Conservation (phyloP, 202 grass and related monocot species). For the Schoenoplectus triqueter region DNA sequence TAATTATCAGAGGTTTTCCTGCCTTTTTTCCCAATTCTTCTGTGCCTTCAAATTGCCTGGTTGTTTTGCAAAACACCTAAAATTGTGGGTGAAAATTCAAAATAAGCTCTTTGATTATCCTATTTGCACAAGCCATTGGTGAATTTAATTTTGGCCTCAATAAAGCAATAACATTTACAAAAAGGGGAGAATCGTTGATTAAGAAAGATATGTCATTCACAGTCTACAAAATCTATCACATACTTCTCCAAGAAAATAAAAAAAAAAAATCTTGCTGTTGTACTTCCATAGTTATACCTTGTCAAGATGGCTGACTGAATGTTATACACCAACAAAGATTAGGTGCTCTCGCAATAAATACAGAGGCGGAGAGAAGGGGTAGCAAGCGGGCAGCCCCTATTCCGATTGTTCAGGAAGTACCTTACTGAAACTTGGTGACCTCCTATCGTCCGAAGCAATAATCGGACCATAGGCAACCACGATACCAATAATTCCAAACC, state of each 20-base stretch:
- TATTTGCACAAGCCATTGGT: conserved; percentile 6
- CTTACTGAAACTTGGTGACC: background rate
- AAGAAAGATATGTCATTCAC: background rate
- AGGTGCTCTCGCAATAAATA: background rate
- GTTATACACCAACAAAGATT: background rate
- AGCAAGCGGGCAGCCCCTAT: too few relatives aligned
- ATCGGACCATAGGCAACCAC: background rate
- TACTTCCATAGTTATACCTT: background rate
- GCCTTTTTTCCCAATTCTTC: background rate
- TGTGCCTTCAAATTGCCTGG: background rate
- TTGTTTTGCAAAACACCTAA: background rate
- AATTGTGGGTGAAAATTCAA: background rate
- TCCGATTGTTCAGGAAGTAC: background rate
- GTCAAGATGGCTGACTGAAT: too few relatives aligned
- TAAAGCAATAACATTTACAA: background rate
- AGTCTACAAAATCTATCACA: too few relatives aligned
- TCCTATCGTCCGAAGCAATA: background rate
- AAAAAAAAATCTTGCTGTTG: background rate
- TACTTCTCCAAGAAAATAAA: too few relatives aligned
- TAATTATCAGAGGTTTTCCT: background rate
- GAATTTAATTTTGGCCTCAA: background rate
- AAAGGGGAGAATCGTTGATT: background rate
- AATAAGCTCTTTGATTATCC: conserved; percentile 7
- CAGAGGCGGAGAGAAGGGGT: too few relatives aligned
- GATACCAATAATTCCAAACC: background rate